These are phyloP conservation scores for Aspergillus intermedius DNA, from an alignment of 2,329 filamentous ascomycete genomes.

Conservation along the genomic window DNA sequence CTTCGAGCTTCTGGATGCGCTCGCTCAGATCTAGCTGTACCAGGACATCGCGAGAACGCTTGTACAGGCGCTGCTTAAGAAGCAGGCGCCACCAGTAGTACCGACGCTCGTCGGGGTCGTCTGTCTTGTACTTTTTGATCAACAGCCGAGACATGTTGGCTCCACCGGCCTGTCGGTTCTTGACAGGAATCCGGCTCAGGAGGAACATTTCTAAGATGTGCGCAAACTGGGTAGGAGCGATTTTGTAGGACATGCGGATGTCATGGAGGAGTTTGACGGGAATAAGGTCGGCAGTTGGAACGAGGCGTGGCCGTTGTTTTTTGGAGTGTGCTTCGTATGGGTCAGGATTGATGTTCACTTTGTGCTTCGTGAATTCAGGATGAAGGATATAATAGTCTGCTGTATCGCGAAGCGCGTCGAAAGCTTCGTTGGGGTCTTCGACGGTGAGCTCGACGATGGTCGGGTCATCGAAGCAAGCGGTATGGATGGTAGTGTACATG, in stretches of 20 bases:
- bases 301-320: slow-evolving; percentile 31
- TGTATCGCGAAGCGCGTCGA: slow-evolving; percentile 59
- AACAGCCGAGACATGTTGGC: slow-evolving; percentile 47
- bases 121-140: slow-evolving; percentile 40
- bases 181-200: slow-evolving; percentile 48
- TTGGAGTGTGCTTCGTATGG: slow-evolving; percentile 28
- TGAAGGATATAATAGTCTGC: slow-evolving; percentile 54
- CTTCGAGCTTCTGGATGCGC: slow-evolving; percentile 54
- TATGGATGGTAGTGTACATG: slow-evolving; percentile 76
- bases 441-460: slow-evolving; percentile 80
- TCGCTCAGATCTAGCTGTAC: slow-evolving; percentile 54
- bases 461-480: slow-evolving; percentile 58
- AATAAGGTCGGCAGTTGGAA: slow-evolving; percentile 50
- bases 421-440: slow-evolving; percentile 77
- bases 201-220: slow-evolving; percentile 59
- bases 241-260: slow-evolving; percentile 50
- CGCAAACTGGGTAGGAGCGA: slow-evolving; percentile 56
- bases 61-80: slow-evolving; percentile 57
- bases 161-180: slow-evolving; percentile 42
- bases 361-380: slow-evolving; percentile 43
- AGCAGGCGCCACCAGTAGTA: slow-evolving; percentile 63
- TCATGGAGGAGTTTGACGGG: slow-evolving; percentile 44
- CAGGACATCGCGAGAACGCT: slow-evolving; percentile 54
- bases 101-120: slow-evolving; percentile 50
- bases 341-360: slow-evolving; percentile 44